Base-by-base conservation (phyloP, 495 filamentous ascomycete species). In the Penicillium silybi region DNA sequence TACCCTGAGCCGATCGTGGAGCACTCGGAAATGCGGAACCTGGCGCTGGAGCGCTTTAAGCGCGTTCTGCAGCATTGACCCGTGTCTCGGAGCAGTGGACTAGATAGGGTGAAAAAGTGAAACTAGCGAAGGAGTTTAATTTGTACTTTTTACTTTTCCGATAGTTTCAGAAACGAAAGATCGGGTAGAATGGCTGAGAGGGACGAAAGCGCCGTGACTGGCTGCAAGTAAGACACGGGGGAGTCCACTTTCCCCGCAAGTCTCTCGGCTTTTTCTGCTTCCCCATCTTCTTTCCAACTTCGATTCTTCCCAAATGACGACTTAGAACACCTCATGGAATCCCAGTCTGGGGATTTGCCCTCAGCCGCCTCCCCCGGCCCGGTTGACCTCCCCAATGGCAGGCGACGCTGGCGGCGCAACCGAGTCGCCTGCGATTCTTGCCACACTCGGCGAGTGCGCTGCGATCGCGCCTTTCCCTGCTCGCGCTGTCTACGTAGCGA, bases 1-100 rank as follows among this genome's bases (percentile, higher is more conserved):
- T 96, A 97, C 72, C 90, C 91, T 10, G 71, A 70, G 67, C 78
- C 77, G 22, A 82, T 90, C 53, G 88, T 95, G 9, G 79, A 87
- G 16, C 92, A 97, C 65, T 83, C 84, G 59, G 68, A 67, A 26
- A 75, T 75, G 46, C 79, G 90, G 58, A 80, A 86, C 26, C 70
- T 80, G 57, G 85, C 85, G 26, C 69, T 95, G 59, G 74, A 65
- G 45, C 80, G 82, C 58, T 96, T 92, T 65, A 96, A 95, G 71
- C 72, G 67, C 29, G 88, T 59, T 9, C 19, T 68, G 2, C 46
- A 65, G 16, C 23, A 35, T 27, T 52, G 27, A 23, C 10, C 44
- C 11, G 27, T 10, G 29, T 32, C 29, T 32, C 29, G 29, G 29
- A 15, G 29, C 22, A 32, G 29, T 3, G 10, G 29, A 32, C 9